A percentile compares a stretch with the other conserved stretches of the same genome.
Conservation (phyloP, 2,329 filamentous ascomycete genomes). For the Microsporum ferrugineum region DNA sequence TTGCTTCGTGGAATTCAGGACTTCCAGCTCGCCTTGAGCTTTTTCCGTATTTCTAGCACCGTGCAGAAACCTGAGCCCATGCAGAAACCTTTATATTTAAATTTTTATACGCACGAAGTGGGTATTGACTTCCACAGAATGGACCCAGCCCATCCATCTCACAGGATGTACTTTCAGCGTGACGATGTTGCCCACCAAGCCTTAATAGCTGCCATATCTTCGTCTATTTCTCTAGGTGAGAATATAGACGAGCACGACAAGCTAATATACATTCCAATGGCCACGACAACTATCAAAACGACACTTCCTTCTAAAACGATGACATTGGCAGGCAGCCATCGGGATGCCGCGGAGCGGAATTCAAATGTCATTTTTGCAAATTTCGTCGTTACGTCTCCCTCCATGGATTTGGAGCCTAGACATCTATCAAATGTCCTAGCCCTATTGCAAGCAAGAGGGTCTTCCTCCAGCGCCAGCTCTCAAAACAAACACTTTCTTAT, state of each 20-base stretch:
- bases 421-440: conserved; percentile 78
- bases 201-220: conserved; percentile 78
- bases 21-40: conserved; percentile 88
- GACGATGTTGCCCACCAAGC: conserved; percentile 93
- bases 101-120: conserved; percentile 90
- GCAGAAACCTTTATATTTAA: conserved; percentile 64
- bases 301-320: conserved; percentile 91
- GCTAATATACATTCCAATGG: conserved; percentile 90
- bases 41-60: conserved; percentile 73
- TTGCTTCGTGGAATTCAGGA: conserved; percentile 88
- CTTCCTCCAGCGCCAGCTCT: conserved; percentile 34
- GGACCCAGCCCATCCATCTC: conserved; percentile 82
- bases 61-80: conserved; percentile 56
- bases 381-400: conserved; percentile 89
- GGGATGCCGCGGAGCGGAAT: conserved; percentile 74
- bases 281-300: conserved; percentile 86
- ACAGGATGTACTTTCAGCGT: conserved; percentile 95
- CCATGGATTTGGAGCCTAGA: conserved; percentile 80
- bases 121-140: conserved; percentile 85
- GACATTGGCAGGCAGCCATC: conserved; percentile 57
- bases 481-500: conserved; percentile 54
- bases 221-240: conserved; percentile 84
- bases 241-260: conserved; percentile 76
- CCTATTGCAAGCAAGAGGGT: conserved; percentile 50
- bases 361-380: conserved; percentile 95